Evolutionary conservation across 768 basidiomycete genomes (phyloP), one percentile per base, ranked within the genome.

Genomic region (Trametes villosa): DNA sequence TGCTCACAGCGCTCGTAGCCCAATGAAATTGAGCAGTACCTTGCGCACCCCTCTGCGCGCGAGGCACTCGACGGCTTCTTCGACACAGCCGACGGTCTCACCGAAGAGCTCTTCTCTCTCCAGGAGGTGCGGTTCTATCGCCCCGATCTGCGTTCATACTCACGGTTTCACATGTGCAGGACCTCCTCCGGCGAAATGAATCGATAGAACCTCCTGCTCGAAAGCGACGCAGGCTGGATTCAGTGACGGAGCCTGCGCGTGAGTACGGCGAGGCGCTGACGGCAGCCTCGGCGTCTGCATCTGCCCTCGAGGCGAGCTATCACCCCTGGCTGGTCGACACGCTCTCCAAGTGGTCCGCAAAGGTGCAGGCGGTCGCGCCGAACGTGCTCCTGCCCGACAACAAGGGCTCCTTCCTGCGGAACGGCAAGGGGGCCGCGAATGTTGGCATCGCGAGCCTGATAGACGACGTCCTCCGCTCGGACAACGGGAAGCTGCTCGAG

Each of bases 331-430:
- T 90, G 13, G 71, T 94, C 42, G 85, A 87, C 60, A 95, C 92
- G 1, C 81, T 99, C 26, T 78, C 83, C 38, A 98, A 98, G 74
- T 99, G 97, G 97, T 97, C 94, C 11, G 81, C 88, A 26, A 99
- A 98, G 77, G 91, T 98, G 38, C 92, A 95, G 68, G 92, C 96
- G 1, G 95, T 97, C 6, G 85, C 94, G 2, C 88, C 94, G 12
- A 86, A 88, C 8, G 87, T 82, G 41, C 83, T 92, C 13, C 79
- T 87, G 6, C 86, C 88, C 42, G 84, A 83, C 13, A 89, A 85
- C 65, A 83, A 84, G n/a, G 86, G 85, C 57, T 77, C 88, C 7
- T 93, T 94, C 73, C 81, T 81, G 42, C 69, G 77, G 24, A 50
- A 67, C 42, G 59, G 47, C 44, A 55, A 64, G 55, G n/a, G 13